These are phyloP conservation scores for Rhodotorula diobovata DNA, from an alignment of 768 basidiomycete species.

Conservation along the genomic window DNA sequence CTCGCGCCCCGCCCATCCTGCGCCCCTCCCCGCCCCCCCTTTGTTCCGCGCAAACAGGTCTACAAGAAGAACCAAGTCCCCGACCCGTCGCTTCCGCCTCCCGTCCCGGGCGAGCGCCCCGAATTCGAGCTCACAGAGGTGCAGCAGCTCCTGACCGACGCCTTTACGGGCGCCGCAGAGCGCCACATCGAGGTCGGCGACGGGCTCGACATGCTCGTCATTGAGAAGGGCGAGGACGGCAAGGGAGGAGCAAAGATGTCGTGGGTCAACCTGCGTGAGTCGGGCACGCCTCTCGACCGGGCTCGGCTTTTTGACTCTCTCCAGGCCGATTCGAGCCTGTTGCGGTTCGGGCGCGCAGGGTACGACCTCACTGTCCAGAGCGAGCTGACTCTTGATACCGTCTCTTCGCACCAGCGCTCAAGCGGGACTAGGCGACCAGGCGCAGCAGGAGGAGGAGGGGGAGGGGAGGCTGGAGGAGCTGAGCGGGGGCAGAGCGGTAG, in stretches of 20 bases:
- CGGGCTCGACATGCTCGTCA: slow-evolving; percentile 61
- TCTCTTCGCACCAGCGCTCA: not conserved
- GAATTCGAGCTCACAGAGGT: slow-evolving; percentile 78
- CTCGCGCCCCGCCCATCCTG: too few species aligned
- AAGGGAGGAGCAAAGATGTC: slow-evolving; percentile 1
- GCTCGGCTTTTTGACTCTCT: too few species aligned
- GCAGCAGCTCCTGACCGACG: slow-evolving; percentile 82
- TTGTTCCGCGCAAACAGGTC: too few species aligned
- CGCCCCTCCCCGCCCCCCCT: not conserved
- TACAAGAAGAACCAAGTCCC: slow-evolving; percentile 94
- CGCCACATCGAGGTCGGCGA: slow-evolving; percentile 99
- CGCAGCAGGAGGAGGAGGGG: too few species aligned
- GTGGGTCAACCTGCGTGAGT: slow-evolving; percentile 20
- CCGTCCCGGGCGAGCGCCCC: slow-evolving; percentile 52
- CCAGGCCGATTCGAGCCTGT: not conserved
- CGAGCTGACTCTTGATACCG: too few species aligned
- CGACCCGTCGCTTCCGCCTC: slow-evolving; percentile 63
- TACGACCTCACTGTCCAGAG: too few species aligned
- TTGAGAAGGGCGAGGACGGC: slow-evolving; percentile 20
- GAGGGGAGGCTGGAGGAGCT: too few species aligned
- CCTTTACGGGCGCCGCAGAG: slow-evolving; percentile 95
- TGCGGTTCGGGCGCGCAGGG: too few species aligned
- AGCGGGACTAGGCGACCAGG: not conserved
- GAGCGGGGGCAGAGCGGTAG: not conserved
- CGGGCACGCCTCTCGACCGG: too few species aligned